phyloP scores from a whole-genome alignment of 768 basidiomycete species.

The Myochromella boudieri region DNA sequence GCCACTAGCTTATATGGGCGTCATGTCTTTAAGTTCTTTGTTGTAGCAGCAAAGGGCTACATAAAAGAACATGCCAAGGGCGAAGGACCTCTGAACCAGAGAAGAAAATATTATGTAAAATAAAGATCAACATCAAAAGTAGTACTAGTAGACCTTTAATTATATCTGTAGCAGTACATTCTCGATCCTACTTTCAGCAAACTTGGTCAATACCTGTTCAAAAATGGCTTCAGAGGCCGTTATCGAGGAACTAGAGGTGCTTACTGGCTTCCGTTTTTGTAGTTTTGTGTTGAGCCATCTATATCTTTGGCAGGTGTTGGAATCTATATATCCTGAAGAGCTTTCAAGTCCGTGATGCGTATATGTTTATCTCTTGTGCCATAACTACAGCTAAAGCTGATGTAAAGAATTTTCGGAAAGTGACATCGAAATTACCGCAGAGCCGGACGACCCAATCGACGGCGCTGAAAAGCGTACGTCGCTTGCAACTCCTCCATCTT shows the following conservation, averaged over 20 bases:
- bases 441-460: conserved; percentile 77
- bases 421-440: conserved; percentile 80
- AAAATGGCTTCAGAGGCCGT: conserved; percentile 67
- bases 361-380: conserved; percentile 21
- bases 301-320: conserved; percentile 64
- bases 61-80: too few relatives aligned
- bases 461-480: conserved; percentile 58
- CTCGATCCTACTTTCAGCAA: too few relatives aligned
- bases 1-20: too few relatives aligned
- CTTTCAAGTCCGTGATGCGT: conserved; percentile 71
- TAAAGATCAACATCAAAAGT: too few relatives aligned
- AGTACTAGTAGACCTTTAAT: too few relatives aligned
- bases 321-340: conserved; percentile 95
- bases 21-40: too few relatives aligned
- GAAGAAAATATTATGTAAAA: too few relatives aligned
- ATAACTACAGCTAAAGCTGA: conserved; percentile 23
- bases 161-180: too few relatives aligned
- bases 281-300: conserved; percentile 10
- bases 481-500: conserved; percentile 11
- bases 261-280: conserved; percentile 9
- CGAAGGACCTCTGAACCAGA: too few relatives aligned
- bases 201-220: too few relatives aligned
- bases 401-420: conserved; percentile 80
- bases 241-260: conserved; percentile 89
- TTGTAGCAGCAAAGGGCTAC: too few relatives aligned